These are phyloP conservation scores for Styphnolobium japonicum DNA, from an alignment of 306 rosid genomes.

Conservation along the genomic window DNA sequence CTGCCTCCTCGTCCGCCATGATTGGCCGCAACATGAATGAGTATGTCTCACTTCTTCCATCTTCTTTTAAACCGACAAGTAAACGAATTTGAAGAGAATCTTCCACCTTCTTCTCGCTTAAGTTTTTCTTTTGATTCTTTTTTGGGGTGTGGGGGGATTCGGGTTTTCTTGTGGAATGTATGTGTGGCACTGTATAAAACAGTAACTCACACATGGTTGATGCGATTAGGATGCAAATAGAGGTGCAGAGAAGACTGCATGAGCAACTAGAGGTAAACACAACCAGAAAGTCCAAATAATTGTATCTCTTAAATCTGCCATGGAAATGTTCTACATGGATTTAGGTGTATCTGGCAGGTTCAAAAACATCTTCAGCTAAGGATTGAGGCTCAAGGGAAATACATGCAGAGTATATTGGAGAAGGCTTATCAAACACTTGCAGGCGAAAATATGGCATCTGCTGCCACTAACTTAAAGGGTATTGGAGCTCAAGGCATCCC, in stretches of 20 bases:
- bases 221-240: slow-evolving; percentile 97
- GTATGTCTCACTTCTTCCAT: slow-evolving; percentile 40
- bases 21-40: slow-evolving; percentile 94
- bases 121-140: slow-evolving; percentile 7
- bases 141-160: slow-evolving; percentile 32
- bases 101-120: background rate
- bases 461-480: slow-evolving; percentile 51
- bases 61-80: background rate
- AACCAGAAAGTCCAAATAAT: background rate
- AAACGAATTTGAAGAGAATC: background rate
- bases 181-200: slow-evolving; percentile 45
- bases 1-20: slow-evolving; percentile 81
- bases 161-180: slow-evolving; percentile 46
- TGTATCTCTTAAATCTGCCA: background rate
- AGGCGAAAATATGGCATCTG: slow-evolving; percentile 77
- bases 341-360: slow-evolving; percentile 53
- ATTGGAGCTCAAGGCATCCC: slow-evolving; percentile 45
- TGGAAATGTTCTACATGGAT: slow-evolving; percentile 19
- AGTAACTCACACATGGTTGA: slow-evolving; percentile 70
- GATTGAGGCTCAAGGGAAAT: slow-evolving; percentile 98
- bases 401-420: slow-evolving; percentile 98
- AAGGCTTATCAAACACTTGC: slow-evolving; percentile 99
- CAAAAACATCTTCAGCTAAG: slow-evolving; percentile 94
- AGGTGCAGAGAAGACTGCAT: slow-evolving; percentile 97
- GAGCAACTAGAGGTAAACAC: slow-evolving; percentile 92